These are phyloP conservation scores for Podaxis sp. DNA, from an alignment of 768 basidiomycete genomes.

Conservation along the genomic window DNA sequence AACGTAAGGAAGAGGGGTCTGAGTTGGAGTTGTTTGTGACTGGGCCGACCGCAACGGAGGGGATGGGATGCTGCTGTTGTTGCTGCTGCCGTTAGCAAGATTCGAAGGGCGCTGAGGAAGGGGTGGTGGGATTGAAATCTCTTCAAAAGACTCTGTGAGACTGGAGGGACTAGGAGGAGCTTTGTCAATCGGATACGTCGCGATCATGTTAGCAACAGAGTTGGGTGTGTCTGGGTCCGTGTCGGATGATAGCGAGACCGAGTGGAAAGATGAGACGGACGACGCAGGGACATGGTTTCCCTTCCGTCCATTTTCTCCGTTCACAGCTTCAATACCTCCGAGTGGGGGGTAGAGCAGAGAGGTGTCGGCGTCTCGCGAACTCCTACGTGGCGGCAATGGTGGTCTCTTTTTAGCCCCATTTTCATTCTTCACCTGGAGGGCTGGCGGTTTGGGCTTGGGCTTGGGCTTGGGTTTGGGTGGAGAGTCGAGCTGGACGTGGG, in stretches of 20 bases:
- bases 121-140: constrained; percentile 51
- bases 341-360: constrained; percentile 27
- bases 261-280: constrained; percentile 80
- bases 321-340: constrained; percentile 1
- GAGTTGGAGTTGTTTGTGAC: constrained; percentile 27
- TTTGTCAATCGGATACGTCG: constrained; percentile 23
- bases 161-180: constrained; percentile 41
- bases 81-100: constrained; percentile 17
- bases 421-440: neutral
- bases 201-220: constrained; percentile 33
- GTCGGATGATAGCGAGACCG: constrained; percentile 75
- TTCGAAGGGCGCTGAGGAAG: constrained; percentile 43
- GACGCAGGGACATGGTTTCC: constrained; percentile 37
- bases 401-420: constrained; percentile 7
- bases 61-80: constrained; percentile 13
- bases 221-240: constrained; percentile 37
- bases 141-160: constrained; percentile 70
- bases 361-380: constrained; percentile 8
- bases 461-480: neutral
- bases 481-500: neutral
- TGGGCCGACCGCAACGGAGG: constrained; percentile 23
- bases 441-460: constrained; percentile 10
- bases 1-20: constrained; percentile 26
- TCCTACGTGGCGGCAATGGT: neutral
- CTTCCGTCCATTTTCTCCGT: neutral